Percentiles rank a stretch among this genome's conserved stretches.
These are phyloP conservation scores for Carpediemonas membranifera DNA, from an alignment of 78 protist species.

Conservation along the genomic window DNA sequence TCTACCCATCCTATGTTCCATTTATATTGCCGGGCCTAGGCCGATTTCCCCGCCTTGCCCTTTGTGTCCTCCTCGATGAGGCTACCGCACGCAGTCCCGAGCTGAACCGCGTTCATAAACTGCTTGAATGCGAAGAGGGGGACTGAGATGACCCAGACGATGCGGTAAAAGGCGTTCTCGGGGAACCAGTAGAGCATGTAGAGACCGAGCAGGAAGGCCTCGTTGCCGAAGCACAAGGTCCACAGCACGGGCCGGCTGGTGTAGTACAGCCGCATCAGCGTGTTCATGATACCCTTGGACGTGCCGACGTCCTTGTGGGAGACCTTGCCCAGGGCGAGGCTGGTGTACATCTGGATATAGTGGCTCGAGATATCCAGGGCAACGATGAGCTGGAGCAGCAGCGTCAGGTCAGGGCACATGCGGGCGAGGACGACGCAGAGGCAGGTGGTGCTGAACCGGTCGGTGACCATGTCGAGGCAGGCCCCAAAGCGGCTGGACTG, in stretches of 20 bases:
- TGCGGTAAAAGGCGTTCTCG: not conserved
- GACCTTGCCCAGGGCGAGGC: conserved; percentile 25
- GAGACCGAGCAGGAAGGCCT: conserved; percentile 16
- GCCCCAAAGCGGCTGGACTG: conserved; percentile 69
- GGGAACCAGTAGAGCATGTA: not conserved
- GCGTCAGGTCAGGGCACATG: conserved; percentile 25
- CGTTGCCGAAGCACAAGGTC: conserved; percentile 21
- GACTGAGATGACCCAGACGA: not conserved
- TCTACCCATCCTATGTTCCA: too few species aligned
- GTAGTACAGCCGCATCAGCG: conserved; percentile 21
- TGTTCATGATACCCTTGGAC: not conserved
- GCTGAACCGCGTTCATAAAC: not conserved
- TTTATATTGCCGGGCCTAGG: too few species aligned
- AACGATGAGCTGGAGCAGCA: conserved; percentile 20
- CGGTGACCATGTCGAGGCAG: conserved; percentile 70
- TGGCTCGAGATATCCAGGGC: conserved; percentile 57
- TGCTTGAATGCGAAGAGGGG: conserved; percentile 19
- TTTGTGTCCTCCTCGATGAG: not conserved
- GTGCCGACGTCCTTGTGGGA: conserved; percentile 26
- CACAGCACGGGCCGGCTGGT: not conserved
- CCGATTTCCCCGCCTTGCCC: too few species aligned
- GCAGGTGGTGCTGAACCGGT: conserved; percentile 55
- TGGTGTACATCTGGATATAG: conserved; percentile 42
- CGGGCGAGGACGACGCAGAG: conserved; percentile 42
- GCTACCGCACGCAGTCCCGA: not conserved